Conservation (phyloP, 2,329 filamentous ascomycete genomes). For the Cephalotrichum gorgonifer region DNA sequence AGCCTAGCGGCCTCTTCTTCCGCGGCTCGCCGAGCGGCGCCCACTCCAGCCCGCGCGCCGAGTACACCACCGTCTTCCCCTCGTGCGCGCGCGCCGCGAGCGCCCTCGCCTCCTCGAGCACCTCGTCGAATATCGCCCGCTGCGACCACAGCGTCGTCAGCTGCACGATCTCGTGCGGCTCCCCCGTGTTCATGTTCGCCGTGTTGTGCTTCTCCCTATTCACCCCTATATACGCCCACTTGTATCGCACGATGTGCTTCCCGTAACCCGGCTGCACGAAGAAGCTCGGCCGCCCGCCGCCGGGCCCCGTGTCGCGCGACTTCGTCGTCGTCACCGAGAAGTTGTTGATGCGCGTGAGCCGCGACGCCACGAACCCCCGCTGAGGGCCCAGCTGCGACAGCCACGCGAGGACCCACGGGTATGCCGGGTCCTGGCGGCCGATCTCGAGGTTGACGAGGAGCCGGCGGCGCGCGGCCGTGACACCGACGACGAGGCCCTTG, state of each 20-base stretch:
- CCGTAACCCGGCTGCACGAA: constrained; percentile 86
- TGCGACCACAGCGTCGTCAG: constrained; percentile 86
- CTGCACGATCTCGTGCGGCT: constrained; percentile 89
- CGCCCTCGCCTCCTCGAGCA: constrained; percentile 78
- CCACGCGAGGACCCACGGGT: constrained; percentile 91
- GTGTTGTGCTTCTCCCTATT: constrained; percentile 78
- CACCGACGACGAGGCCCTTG: constrained; percentile 60
- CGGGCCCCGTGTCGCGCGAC: constrained; percentile 39
- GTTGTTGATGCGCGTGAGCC: constrained; percentile 50
- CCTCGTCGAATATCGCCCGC: constrained; percentile 77
- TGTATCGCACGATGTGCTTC: constrained; percentile 76
- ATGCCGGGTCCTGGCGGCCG: constrained; percentile 84
- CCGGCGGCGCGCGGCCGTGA: constrained; percentile 67
- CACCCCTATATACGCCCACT: constrained; percentile 78
- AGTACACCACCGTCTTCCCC: constrained; percentile 89
- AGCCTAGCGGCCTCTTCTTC: constrained; percentile 76
- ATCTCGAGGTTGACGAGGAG: constrained; percentile 95
- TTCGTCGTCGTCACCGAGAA: constrained; percentile 44
- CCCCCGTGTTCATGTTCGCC: constrained; percentile 69
- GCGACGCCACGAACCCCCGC: constrained; percentile 53
- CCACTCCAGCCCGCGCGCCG: constrained; percentile 78
- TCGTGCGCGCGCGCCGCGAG: constrained; percentile 72
- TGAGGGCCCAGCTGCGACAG: constrained; percentile 76
- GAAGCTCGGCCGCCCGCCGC: constrained; percentile 63
- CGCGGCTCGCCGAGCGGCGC: constrained; percentile 72